Evolutionary conservation across 805 yeast genomes (phyloP).

Genomic region (Candida ortonii): DNA sequence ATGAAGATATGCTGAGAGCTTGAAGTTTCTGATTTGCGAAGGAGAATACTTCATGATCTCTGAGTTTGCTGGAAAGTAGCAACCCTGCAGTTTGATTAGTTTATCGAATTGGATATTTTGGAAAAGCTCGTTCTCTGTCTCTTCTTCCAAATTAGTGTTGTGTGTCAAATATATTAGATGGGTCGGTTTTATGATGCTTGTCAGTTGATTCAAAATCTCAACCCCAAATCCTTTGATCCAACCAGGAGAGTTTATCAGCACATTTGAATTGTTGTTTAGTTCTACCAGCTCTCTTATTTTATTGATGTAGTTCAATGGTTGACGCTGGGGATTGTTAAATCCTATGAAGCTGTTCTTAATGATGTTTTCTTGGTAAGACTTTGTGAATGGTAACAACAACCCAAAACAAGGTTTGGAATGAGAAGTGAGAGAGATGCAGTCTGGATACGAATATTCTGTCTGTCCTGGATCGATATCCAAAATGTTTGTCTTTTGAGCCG

Average conservation of each 20-base stretch:
- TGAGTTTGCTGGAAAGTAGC: slow-evolving; percentile 24
- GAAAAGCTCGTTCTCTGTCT: slow-evolving; percentile 30
- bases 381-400: slow-evolving; percentile 32
- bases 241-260: slow-evolving; percentile 80
- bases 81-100: slow-evolving; percentile 35
- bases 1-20: slow-evolving; percentile 55
- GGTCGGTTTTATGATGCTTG: slow-evolving; percentile 48
- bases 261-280: slow-evolving; percentile 31
- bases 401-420: slow-evolving; percentile 38
- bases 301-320: slow-evolving; percentile 53
- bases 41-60: slow-evolving; percentile 41
- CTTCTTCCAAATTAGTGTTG: slow-evolving; percentile 31
- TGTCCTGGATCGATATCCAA: slow-evolving; percentile 90
- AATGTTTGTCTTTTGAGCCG: slow-evolving; percentile 37
- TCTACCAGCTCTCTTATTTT: slow-evolving; percentile 41
- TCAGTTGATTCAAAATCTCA: slow-evolving; percentile 52
- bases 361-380: slow-evolving; percentile 31
- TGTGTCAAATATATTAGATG: slow-evolving; percentile 54
- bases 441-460: slow-evolving; percentile 73
- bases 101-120: slow-evolving; percentile 26
- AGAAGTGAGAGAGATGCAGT: slow-evolving; percentile 55
- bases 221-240: slow-evolving; percentile 90
- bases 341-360: slow-evolving; percentile 49
- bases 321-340: slow-evolving; percentile 62
- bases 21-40: slow-evolving; percentile 50